A percentile compares a stretch with the other conserved stretches of the same genome.
Evolutionary conservation across 371 early-diverging fungal genomes (phyloP).

Genomic region (Chytridium lagenaria): DNA sequence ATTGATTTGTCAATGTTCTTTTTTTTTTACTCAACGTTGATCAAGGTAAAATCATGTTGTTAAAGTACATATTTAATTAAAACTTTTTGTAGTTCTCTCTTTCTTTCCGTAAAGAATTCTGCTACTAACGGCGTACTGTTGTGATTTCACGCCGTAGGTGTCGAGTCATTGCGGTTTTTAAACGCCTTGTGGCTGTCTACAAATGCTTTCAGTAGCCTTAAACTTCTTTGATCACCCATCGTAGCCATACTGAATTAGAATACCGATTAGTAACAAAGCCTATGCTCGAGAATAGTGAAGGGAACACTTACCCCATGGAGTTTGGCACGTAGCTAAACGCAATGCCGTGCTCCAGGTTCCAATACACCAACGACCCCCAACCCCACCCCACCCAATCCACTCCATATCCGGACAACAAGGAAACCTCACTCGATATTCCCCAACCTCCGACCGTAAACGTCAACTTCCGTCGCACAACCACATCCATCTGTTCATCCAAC

Average conservation of each 20-base stretch:
- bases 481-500: slow-evolving; percentile 31
- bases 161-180: background rate
- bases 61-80: too few species aligned
- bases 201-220: slow-evolving; percentile 40
- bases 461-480: slow-evolving; percentile 34
- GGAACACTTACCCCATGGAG: slow-evolving; percentile 35
- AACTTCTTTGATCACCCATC: slow-evolving; percentile 43
- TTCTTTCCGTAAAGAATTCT: too few species aligned
- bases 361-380: slow-evolving; percentile 60
- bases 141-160: too few species aligned
- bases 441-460: slow-evolving; percentile 45
- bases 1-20: too few species aligned
- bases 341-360: slow-evolving; percentile 61
- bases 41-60: too few species aligned
- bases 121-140: too few species aligned
- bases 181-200: slow-evolving; percentile 14
- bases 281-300: background rate
- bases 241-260: slow-evolving; percentile 22
- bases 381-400: slow-evolving; percentile 64
- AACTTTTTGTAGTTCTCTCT: too few species aligned
- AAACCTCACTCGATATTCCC: slow-evolving; percentile 39
- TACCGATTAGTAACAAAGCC: background rate
- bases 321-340: slow-evolving; percentile 65
- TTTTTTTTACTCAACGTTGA: too few species aligned
- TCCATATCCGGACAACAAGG: slow-evolving; percentile 47